These are phyloP conservation scores for Micromonas commoda DNA, from an alignment of 139 green algal species.

Conservation along the genomic window DNA sequence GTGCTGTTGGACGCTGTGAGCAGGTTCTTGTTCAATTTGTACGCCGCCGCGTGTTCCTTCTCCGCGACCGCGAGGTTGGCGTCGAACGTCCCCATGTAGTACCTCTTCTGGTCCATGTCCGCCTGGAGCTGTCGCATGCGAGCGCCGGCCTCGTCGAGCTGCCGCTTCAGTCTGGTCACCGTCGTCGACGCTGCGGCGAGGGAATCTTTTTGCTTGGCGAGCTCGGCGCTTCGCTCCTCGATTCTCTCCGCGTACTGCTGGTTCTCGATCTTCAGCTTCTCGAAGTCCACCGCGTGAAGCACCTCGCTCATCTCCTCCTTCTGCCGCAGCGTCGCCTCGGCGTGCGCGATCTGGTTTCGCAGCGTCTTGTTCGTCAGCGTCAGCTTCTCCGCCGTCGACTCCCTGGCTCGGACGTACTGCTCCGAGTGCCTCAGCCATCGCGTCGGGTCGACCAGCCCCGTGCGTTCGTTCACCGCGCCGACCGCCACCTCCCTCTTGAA, in stretches of 20 bases:
- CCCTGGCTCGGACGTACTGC: conserved; percentile 20
- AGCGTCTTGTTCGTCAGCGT: conserved; percentile 62
- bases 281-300: conserved; percentile 76
- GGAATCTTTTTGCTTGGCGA: conserved; percentile 69
- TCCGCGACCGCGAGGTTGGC: conserved; percentile 1
- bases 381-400: conserved; percentile 62
- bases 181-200: neutral
- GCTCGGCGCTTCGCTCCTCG: conserved; percentile 73
- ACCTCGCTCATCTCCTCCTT: conserved; percentile 78
- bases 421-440: neutral
- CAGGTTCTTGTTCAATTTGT: conserved; percentile 25
- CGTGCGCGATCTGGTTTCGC: conserved; percentile 57
- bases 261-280: conserved; percentile 88
- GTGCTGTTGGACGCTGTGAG: conserved; percentile 4
- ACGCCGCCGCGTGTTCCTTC: conserved; percentile 19
- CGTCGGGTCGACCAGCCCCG: conserved; percentile 46
- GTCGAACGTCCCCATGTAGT: conserved; percentile 47
- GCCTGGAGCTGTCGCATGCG: conserved; percentile 40
- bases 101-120: conserved; percentile 40
- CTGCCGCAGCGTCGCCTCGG: conserved; percentile 61
- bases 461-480: conserved; percentile 60
- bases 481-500: conserved; percentile 81
- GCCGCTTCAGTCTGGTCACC: conserved; percentile 57
- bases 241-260: conserved; percentile 77
- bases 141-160: conserved; percentile 43